These are phyloP conservation scores for Glycine tomentella DNA, from an alignment of 306 rosid genomes.

Conservation along the genomic window DNA sequence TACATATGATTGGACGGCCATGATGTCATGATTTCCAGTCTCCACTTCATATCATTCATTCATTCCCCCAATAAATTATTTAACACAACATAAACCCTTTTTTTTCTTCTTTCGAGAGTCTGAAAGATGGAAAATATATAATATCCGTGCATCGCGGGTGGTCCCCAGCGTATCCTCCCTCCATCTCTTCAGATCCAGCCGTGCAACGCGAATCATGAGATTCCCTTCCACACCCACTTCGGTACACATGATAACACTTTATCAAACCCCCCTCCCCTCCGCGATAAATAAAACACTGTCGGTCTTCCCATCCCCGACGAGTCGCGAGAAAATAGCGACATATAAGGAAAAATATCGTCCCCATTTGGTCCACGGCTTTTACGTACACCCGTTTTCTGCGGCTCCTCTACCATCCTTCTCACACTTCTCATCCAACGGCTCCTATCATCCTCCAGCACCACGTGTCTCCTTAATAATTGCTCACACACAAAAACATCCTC, in stretches of 20 bases:
- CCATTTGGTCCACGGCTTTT: constrained; percentile 45
- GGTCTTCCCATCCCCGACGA: background rate
- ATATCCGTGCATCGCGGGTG: constrained; percentile 38
- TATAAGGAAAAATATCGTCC: constrained; percentile 39
- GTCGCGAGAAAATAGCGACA: constrained; percentile 11
- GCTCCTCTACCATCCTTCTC: constrained; percentile 57
- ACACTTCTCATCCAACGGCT: constrained; percentile 54
- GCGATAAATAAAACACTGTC: constrained; percentile 23
- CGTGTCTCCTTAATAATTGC: constrained; percentile 55
- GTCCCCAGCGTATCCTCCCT: constrained; percentile 59
- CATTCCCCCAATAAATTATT: constrained; percentile 40
- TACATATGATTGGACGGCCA: constrained; percentile 83
- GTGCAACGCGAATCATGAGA: constrained; percentile 79
- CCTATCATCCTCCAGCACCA: constrained; percentile 19
- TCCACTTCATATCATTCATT: constrained; percentile 64
- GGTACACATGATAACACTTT: constrained; percentile 59
- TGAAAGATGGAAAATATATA: too few species aligned
- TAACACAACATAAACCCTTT: background rate
- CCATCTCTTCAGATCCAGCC: constrained; percentile 72
- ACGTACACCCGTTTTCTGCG: constrained; percentile 76
- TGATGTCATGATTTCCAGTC: constrained; percentile 75
- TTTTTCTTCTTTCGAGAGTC: background rate
- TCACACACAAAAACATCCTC: background rate
- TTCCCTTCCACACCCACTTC: constrained; percentile 58
- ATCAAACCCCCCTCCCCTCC: constrained; percentile 31